These are phyloP conservation scores for Aspergillus costaricaensis DNA, from an alignment of 2,329 filamentous ascomycete species.

Conservation along the genomic window DNA sequence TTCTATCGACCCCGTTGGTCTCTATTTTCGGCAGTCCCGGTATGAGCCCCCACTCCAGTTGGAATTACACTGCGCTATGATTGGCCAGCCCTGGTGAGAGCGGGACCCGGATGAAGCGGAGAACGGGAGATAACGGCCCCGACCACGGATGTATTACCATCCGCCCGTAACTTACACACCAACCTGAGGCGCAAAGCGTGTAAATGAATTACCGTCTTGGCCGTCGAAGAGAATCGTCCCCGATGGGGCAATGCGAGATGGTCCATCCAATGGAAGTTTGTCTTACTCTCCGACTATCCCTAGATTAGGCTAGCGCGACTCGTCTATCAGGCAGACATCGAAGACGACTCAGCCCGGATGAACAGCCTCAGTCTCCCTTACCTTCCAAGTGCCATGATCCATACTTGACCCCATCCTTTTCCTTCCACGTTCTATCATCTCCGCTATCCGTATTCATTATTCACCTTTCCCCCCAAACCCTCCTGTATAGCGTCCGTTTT, in stretches of 20 bases:
- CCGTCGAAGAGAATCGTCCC: constrained; percentile 3
- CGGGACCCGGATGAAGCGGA: constrained; percentile 5
- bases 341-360: constrained; percentile 31
- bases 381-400: constrained; percentile 13
- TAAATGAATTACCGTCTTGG: not conserved
- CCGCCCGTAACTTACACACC: not conserved
- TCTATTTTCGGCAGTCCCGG: constrained; percentile 5
- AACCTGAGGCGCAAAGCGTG: not conserved
- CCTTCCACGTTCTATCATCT: constrained; percentile 1
- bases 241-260: not conserved
- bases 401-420: constrained; percentile 9
- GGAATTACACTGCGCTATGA: not conserved
- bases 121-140: constrained; percentile 15
- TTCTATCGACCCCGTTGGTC: not conserved
- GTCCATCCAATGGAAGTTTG: not conserved
- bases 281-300: constrained; percentile 12
- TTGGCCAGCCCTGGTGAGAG: not conserved
- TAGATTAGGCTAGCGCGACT: constrained; percentile 25
- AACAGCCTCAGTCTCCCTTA: constrained; percentile 24
- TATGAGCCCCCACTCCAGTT: not conserved
- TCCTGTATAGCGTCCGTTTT: not conserved
- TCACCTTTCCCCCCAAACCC: not conserved
- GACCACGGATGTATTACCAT: constrained; percentile 3
- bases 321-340: constrained; percentile 45
- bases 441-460: constrained; percentile 1